Percentiles rank a stretch among this genome's conserved stretches.
These are phyloP conservation scores for Ascochyta pisi DNA, from an alignment of 2,329 filamentous ascomycete species.

Conservation along the genomic window DNA sequence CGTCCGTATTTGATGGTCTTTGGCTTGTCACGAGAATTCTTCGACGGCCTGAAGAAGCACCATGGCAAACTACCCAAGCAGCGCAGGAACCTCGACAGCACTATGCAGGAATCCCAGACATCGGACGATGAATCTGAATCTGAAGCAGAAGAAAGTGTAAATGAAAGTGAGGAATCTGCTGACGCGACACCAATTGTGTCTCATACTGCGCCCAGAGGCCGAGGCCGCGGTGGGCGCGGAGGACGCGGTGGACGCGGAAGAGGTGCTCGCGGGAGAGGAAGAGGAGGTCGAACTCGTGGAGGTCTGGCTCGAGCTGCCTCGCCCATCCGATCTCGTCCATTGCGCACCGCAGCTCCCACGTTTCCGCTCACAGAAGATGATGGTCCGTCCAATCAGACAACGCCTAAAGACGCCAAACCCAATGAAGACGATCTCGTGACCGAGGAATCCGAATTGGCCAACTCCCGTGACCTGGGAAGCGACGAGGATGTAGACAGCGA, in stretches of 20 bases:
- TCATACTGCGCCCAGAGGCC: slow-evolving; percentile 30
- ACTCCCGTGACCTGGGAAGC: slow-evolving; percentile 10
- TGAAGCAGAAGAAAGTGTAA: slow-evolving; percentile 30
- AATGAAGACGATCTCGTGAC: slow-evolving; percentile 27
- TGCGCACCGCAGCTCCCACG: slow-evolving; percentile 42
- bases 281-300: slow-evolving; percentile 40
- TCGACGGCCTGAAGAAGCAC: slow-evolving; percentile 39
- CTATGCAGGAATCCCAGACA: slow-evolving; percentile 24
- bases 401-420: slow-evolving; percentile 40
- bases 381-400: slow-evolving; percentile 43
- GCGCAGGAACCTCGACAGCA: slow-evolving; percentile 25
- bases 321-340: slow-evolving; percentile 38
- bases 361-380: slow-evolving; percentile 47
- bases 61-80: slow-evolving; percentile 36
- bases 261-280: slow-evolving; percentile 37
- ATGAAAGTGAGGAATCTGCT: slow-evolving; percentile 36
- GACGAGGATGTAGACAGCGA: slow-evolving; percentile 28
- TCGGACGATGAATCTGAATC: slow-evolving; percentile 27
- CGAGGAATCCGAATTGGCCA: slow-evolving; percentile 22
- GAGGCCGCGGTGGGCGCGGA: slow-evolving; percentile 37
- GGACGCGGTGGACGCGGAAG: slow-evolving; percentile 38
- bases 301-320: slow-evolving; percentile 30
- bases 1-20: slow-evolving; percentile 44
- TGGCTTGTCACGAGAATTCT: slow-evolving; percentile 43
- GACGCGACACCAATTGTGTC: slow-evolving; percentile 27